phyloP scores from a whole-genome alignment of 495 filamentous ascomycete species.

The Cercophora sp. region DNA sequence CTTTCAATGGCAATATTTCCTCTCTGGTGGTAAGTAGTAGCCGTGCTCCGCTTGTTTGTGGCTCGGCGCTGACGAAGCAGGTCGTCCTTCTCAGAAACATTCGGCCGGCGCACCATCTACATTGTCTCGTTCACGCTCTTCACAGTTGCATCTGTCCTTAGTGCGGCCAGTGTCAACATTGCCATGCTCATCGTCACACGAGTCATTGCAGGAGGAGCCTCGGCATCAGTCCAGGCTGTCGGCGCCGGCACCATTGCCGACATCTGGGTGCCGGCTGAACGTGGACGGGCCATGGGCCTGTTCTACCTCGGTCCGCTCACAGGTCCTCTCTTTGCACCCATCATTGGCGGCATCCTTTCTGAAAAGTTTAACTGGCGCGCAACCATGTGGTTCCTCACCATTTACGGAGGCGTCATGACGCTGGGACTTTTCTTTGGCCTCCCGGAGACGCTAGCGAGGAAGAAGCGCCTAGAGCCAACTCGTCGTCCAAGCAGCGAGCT shows the following conservation, averaged over 20 bases:
- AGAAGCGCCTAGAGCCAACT: background rate
- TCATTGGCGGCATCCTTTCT: conserved; percentile 76
- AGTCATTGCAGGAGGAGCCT: conserved; percentile 73
- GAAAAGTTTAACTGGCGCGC: conserved; percentile 74
- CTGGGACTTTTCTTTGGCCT: conserved; percentile 62
- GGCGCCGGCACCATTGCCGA: conserved; percentile 92
- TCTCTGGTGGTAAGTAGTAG: conserved; percentile 72
- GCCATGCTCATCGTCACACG: conserved; percentile 84
- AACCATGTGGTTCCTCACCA: conserved; percentile 81
- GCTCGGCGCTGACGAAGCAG: conserved; percentile 6
- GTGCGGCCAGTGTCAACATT: conserved; percentile 71
- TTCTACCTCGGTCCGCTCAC: conserved; percentile 90
- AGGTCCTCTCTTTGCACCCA: conserved; percentile 79
- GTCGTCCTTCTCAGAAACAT: conserved; percentile 78
- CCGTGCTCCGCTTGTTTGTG: background rate
- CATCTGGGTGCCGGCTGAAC: conserved; percentile 77
- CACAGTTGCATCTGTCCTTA: conserved; percentile 69
- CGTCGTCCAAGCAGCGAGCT: background rate
- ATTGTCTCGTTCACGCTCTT: conserved; percentile 77
- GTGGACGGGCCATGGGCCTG: conserved; percentile 84
- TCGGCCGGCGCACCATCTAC: conserved; percentile 83
- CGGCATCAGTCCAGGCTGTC: conserved; percentile 86
- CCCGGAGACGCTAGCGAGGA: conserved; percentile 60
- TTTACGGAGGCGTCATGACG: conserved; percentile 66
- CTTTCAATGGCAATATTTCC: conserved; percentile 84